Evolutionary conservation across 352 stramenopile genomes (phyloP).

Genomic region (Aphanomyces astaci): DNA sequence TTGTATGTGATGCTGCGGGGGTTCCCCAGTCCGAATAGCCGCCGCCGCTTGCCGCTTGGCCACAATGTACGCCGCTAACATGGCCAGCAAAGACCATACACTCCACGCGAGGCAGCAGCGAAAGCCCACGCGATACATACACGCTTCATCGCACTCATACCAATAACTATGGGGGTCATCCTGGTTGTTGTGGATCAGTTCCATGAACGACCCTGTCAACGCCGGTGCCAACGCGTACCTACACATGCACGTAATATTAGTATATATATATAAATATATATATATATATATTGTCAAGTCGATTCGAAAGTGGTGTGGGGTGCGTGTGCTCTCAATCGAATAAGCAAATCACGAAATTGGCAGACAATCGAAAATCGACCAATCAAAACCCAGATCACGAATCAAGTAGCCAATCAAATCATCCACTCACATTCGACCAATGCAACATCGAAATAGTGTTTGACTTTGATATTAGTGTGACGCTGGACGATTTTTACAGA

Average conservation of each 20-base stretch:
- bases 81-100: slow-evolving; percentile 66
- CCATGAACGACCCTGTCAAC: slow-evolving; percentile 71
- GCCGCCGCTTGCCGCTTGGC: slow-evolving; percentile 27
- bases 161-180: slow-evolving; percentile 56
- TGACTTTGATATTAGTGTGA: no score
- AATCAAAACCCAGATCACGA: no score
- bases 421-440: no score
- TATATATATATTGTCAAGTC: no score
- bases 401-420: no score
- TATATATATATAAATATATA: no score
- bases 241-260: neutral
- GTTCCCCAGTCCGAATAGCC: neutral
- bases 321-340: no score
- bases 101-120: slow-evolving; percentile 78
- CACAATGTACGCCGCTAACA: slow-evolving; percentile 47
- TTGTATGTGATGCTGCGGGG: neutral
- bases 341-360: no score
- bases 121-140: slow-evolving; percentile 69
- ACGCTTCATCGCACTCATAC: slow-evolving; percentile 67
- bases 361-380: no score
- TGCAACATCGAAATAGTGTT: no score
- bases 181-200: slow-evolving; percentile 62
- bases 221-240: slow-evolving; percentile 51
- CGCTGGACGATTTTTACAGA: no score
- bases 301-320: no score